Base-by-base conservation (phyloP, 768 basidiomycete genomes). In the Pleurotus tuoliensis region DNA sequence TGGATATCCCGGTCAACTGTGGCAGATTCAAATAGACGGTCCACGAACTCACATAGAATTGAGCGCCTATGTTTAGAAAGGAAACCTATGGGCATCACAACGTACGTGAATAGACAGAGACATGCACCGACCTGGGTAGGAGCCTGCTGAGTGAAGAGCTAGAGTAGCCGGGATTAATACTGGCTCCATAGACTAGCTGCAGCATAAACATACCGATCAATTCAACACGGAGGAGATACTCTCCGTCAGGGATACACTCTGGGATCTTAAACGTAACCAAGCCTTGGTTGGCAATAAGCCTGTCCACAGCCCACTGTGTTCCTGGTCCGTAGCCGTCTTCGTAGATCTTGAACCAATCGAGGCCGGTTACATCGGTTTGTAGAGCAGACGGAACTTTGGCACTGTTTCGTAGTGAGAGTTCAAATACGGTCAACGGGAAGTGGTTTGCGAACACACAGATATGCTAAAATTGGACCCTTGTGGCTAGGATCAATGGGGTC, bases 401-500 rank as follows among this genome's bases (percentile, higher is more conserved):
- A 3, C 81, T 83, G 27, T 47, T 55, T 15, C 53, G 11, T 13
- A n/a, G 41, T 43, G 5, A 16, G 57, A 15, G 59, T 43, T 5
- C 8, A 56, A 16, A 59, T 20, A 24, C 16, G 16, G 57, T 40
- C 22, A 43, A 4, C 5, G 16, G 20, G 41, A 39, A 27, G 7
- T 2, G 4, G 52, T 39, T 4, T 20, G 30, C 40, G 13, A 22
- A 59, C 76, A 54, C 66, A 81, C 79, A 82, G 71, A 64, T 82
- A 82, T 2, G 75, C 70, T 5, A 82, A 62, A 22, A 81, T 71
- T 7, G 82, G 82, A 1, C 81, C 82, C 44, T 83, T 76, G 68
- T 83, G 83, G 13, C 72, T 67, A 1, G 74, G 55, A 59, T 82
- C 82, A 45, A 83, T 75, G 4, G 78, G 72, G 69, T 83, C 82